These are phyloP conservation scores for Marasmius tenuissimus DNA, from an alignment of 1,284 basidiomycete species.

Conservation along the genomic window DNA sequence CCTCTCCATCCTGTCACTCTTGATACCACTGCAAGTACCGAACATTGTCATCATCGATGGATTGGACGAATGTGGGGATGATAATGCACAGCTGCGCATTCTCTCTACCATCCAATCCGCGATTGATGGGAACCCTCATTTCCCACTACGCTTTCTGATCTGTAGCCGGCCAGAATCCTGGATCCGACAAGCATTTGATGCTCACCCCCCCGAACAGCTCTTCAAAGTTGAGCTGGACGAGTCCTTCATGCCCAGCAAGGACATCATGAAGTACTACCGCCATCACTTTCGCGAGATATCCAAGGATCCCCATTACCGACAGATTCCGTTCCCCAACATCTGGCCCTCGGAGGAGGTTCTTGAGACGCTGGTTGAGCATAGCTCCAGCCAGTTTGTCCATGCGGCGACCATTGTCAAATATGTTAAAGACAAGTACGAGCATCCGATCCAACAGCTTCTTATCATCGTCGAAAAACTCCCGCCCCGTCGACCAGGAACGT, in stretches of 20 bases:
- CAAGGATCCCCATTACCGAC: background rate
- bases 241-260: background rate
- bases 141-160: background rate
- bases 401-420: slow-evolving; percentile 12
- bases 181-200: background rate
- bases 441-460: slow-evolving; percentile 4
- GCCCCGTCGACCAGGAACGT: background rate
- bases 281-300: background rate
- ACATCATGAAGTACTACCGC: background rate
- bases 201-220: background rate
- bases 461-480: background rate
- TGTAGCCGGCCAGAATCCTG: background rate
- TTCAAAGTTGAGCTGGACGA: background rate
- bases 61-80: background rate
- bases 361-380: background rate
- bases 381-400: slow-evolving; percentile 13
- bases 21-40: background rate
- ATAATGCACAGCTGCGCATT: background rate
- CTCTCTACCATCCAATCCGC: background rate
- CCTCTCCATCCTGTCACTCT: no score
- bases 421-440: background rate
- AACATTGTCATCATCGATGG: background rate
- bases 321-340: background rate
- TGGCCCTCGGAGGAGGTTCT: slow-evolving; percentile 8
- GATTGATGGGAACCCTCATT: background rate